Conservation (phyloP, 306 rosid species). For the Comarum palustre region DNA sequence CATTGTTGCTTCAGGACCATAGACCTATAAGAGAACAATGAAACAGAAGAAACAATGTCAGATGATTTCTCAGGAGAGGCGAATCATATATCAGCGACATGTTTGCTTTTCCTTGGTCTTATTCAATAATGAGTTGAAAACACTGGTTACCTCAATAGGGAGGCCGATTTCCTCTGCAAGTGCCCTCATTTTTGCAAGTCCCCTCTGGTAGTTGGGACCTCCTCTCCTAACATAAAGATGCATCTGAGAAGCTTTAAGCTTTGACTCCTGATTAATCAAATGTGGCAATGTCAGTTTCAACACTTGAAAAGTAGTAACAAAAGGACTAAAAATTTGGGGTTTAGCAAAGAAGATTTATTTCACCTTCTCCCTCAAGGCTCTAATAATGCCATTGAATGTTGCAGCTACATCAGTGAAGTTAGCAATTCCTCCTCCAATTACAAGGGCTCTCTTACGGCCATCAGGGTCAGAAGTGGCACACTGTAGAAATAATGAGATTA, state of each 20-base stretch:
- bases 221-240: constrained; percentile 91
- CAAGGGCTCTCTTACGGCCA: constrained; percentile 87
- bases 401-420: constrained; percentile 96
- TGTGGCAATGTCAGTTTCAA: constrained; percentile 24
- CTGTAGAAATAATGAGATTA: constrained; percentile 43
- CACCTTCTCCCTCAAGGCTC: constrained; percentile 93
- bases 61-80: neutral
- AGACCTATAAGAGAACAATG: constrained; percentile 51
- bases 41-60: constrained; percentile 13
- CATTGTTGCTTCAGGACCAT: constrained; percentile 98
- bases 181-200: constrained; percentile 77
- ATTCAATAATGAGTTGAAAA: constrained; percentile 3
- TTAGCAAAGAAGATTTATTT: constrained; percentile 3
- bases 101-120: neutral
- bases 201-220: constrained; percentile 99
- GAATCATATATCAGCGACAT: neutral
- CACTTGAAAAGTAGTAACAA: constrained; percentile 1
- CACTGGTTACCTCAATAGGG: constrained; percentile 73
- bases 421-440: constrained; percentile 95
- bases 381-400: constrained; percentile 87
- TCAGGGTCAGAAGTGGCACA: constrained; percentile 90
- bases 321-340: constrained; percentile 6
- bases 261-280: constrained; percentile 59
- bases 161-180: constrained; percentile 87
- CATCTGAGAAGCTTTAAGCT: constrained; percentile 83